Conservation (phyloP, 345 rosid genomes). For the Dovyalis caffra region DNA sequence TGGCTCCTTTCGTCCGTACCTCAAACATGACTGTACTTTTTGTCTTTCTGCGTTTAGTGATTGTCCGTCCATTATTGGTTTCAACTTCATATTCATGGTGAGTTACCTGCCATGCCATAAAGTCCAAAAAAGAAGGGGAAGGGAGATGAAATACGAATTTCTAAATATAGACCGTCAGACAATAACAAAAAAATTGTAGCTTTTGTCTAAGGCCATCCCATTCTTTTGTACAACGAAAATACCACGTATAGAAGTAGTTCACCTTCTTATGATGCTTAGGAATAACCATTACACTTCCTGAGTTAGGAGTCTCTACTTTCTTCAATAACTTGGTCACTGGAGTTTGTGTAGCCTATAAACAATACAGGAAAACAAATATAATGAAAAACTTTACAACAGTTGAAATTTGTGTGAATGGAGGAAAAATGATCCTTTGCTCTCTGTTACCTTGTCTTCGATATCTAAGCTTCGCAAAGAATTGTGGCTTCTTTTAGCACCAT, state of each 20-base stretch:
- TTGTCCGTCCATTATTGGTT: constrained; percentile 54
- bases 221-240: background rate
- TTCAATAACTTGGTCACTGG: constrained; percentile 62
- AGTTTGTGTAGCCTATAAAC: constrained; percentile 53
- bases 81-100: constrained; percentile 78
- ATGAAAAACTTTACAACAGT: background rate
- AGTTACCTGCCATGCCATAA: constrained; percentile 49
- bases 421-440: constrained; percentile 9
- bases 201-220: background rate
- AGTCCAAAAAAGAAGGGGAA: constrained; percentile 4
- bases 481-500: constrained; percentile 42
- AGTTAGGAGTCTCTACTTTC: constrained; percentile 46
- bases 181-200: background rate
- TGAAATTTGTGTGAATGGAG: background rate
- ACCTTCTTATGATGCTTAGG: constrained; percentile 81
- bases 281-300: constrained; percentile 45
- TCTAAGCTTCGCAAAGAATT: constrained; percentile 28
- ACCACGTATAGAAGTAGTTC: constrained; percentile 1
- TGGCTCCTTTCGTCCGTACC: constrained; percentile 37
- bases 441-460: constrained; percentile 48
- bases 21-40: constrained; percentile 70
- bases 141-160: background rate
- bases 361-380: constrained; percentile 8
- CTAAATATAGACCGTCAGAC: background rate
- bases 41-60: constrained; percentile 68